These are phyloP conservation scores for Exophiala sp. DNA, from an alignment of 2,329 filamentous ascomycete species.

Conservation along the genomic window DNA sequence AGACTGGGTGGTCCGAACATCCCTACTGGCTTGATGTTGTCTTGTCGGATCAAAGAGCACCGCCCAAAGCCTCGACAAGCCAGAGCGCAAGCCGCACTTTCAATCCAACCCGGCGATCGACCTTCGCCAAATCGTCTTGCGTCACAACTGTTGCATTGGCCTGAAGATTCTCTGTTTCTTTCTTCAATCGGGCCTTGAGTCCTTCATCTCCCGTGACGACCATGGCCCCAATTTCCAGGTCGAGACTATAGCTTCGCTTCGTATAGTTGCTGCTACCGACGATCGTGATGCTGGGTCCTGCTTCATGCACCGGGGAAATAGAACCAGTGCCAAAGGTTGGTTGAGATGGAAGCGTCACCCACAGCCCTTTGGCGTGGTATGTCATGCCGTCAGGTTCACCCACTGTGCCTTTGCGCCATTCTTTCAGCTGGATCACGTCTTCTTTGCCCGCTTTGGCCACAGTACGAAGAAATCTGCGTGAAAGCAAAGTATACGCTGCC, in stretches of 20 bases:
- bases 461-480: slow-evolving; percentile 68
- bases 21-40: no score
- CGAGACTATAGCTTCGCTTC: slow-evolving; percentile 82
- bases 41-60: slow-evolving; percentile 78
- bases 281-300: slow-evolving; percentile 68
- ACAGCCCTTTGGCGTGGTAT: slow-evolving; percentile 83
- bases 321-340: background rate
- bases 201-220: slow-evolving; percentile 72
- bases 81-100: slow-evolving; percentile 88
- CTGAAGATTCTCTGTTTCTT: slow-evolving; percentile 75
- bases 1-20: no score
- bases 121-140: slow-evolving; percentile 70
- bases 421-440: slow-evolving; percentile 64
- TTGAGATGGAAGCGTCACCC: slow-evolving; percentile 24
- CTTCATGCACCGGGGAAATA: slow-evolving; percentile 40
- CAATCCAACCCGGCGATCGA: slow-evolving; percentile 76
- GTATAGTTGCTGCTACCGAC: slow-evolving; percentile 96
- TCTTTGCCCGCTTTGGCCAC: slow-evolving; percentile 50
- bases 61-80: slow-evolving; percentile 80
- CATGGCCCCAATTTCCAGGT: slow-evolving; percentile 82
- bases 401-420: slow-evolving; percentile 81
- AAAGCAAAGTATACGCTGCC: slow-evolving; percentile 83
- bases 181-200: slow-evolving; percentile 65
- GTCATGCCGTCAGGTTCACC: slow-evolving; percentile 84
- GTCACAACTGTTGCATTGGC: slow-evolving; percentile 64